Percentiles rank a stretch among this genome's conserved stretches.
Evolutionary conservation across 2,329 filamentous ascomycete species (phyloP).

Genomic region (Colletotrichum gloeosporioides): DNA sequence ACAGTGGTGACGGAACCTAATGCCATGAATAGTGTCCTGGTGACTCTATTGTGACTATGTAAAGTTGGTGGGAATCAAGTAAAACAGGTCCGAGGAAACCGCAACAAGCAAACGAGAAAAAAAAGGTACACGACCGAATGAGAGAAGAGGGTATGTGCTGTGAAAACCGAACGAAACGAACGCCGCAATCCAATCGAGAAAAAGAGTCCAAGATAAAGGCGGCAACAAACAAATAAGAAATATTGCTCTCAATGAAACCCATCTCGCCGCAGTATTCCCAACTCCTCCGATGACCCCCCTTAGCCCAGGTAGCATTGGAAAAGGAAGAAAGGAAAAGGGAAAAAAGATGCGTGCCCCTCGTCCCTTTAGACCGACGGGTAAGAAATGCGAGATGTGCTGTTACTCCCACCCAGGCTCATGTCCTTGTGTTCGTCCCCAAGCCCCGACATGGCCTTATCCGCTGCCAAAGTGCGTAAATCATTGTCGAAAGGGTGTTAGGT

Average conservation of each 20-base stretch:
- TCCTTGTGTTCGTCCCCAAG: background rate
- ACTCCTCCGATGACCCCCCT: conserved; percentile 16
- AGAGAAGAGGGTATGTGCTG: conserved; percentile 21
- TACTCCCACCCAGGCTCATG: background rate
- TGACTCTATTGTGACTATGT: conserved; percentile 18
- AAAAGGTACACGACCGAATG: background rate
- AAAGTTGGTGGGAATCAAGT: background rate
- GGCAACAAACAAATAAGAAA: conserved; percentile 10
- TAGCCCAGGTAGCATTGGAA: background rate
- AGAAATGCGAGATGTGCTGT: conserved; percentile 18
- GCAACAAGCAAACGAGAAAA: background rate
- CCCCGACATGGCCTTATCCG: conserved; percentile 8
- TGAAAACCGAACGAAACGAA: conserved; percentile 3
- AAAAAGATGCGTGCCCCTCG: background rate
- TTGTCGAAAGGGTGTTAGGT: conserved; percentile 8
- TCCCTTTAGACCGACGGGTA: background rate
- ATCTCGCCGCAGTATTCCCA: background rate
- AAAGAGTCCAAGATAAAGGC: background rate
- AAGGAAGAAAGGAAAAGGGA: background rate
- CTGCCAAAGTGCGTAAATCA: conserved; percentile 1
- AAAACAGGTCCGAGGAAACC: background rate
- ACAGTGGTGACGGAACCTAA: background rate
- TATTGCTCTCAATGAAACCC: background rate
- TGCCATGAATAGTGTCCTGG: conserved; percentile 5
- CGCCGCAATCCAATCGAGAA: conserved; percentile 9